These are phyloP conservation scores for Colletotrichum horii DNA, from an alignment of 2,329 filamentous ascomycete genomes.

Conservation along the genomic window DNA sequence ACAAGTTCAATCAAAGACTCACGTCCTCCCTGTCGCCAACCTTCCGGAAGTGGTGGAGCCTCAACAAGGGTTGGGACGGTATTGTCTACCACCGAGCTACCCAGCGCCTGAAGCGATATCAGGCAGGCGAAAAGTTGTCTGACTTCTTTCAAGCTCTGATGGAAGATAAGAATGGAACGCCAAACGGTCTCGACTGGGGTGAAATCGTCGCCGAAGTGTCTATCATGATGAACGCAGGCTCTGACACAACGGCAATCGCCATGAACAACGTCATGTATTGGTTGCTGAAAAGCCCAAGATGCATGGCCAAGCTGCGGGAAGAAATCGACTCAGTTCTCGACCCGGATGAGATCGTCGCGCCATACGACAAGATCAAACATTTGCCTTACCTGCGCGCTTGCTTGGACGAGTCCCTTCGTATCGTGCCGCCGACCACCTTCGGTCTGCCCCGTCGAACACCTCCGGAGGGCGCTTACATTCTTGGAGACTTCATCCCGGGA, in stretches of 20 bases:
- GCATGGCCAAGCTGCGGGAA: slow-evolving; percentile 42
- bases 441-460: slow-evolving; percentile 50
- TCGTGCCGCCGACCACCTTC: slow-evolving; percentile 47
- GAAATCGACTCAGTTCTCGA: slow-evolving; percentile 48
- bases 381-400: slow-evolving; percentile 57
- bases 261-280: slow-evolving; percentile 59
- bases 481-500: slow-evolving; percentile 47
- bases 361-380: slow-evolving; percentile 55
- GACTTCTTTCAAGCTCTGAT: slow-evolving; percentile 65
- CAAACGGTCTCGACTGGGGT: slow-evolving; percentile 55
- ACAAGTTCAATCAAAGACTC: slow-evolving; percentile 43
- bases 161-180: slow-evolving; percentile 46
- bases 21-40: slow-evolving; percentile 6
- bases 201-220: slow-evolving; percentile 62
- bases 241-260: slow-evolving; percentile 52
- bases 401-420: slow-evolving; percentile 53
- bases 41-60: slow-evolving; percentile 12
- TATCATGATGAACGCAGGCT: slow-evolving; percentile 58
- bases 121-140: slow-evolving; percentile 57
- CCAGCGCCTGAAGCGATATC: slow-evolving; percentile 38
- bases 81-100: slow-evolving; percentile 22
- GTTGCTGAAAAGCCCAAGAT: slow-evolving; percentile 50
- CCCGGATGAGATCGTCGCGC: slow-evolving; percentile 45
- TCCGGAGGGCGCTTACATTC: slow-evolving; percentile 43
- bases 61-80: slow-evolving; percentile 45